Conservation (phyloP, 805 yeast species). For the Ogataea parapolymorpha region DNA sequence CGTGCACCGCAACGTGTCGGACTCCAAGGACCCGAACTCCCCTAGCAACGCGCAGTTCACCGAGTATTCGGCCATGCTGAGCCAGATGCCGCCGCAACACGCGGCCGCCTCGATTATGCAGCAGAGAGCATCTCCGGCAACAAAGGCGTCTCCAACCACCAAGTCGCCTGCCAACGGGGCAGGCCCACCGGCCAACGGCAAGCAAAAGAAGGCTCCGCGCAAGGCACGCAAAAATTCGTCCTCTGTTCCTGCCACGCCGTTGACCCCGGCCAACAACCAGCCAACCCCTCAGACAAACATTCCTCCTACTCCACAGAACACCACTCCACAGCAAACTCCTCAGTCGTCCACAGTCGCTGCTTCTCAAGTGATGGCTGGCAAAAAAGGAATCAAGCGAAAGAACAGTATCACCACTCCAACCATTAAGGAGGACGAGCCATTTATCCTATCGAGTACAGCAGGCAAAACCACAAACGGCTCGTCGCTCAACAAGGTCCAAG, state of each 20-base stretch:
- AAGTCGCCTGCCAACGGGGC: constrained; percentile 15
- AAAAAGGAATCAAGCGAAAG: constrained; percentile 22
- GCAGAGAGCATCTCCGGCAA: constrained; percentile 18
- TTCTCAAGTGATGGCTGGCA: constrained; percentile 10
- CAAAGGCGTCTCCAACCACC: constrained; percentile 17
- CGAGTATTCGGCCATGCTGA: constrained; percentile 22
- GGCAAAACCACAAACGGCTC: constrained; percentile 7
- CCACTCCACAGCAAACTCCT: constrained; percentile 22
- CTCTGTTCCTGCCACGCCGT: constrained; percentile 35
- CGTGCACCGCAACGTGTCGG: constrained; percentile 42
- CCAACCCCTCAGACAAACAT: constrained; percentile 26
- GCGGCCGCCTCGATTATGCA: constrained; percentile 13
- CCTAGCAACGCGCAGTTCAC: constrained; percentile 21
- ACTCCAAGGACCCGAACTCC: constrained; percentile 14
- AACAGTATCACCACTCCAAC: constrained; percentile 27
- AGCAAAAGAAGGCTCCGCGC: constrained; percentile 22
- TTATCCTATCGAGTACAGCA: constrained; percentile 7
- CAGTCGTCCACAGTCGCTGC: constrained; percentile 5
- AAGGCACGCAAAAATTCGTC: constrained; percentile 26
- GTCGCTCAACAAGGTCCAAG: constrained; percentile 1
- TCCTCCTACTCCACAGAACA: constrained; percentile 23
- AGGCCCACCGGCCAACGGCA: constrained; percentile 8
- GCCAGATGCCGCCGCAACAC: constrained; percentile 23
- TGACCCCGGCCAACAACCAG: constrained; percentile 30
- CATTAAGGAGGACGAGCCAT: constrained; percentile 28